Percentiles rank a stretch among this genome's conserved stretches.
Evolutionary conservation across 345 rosid species (phyloP).

Genomic region (Salix exigua): DNA sequence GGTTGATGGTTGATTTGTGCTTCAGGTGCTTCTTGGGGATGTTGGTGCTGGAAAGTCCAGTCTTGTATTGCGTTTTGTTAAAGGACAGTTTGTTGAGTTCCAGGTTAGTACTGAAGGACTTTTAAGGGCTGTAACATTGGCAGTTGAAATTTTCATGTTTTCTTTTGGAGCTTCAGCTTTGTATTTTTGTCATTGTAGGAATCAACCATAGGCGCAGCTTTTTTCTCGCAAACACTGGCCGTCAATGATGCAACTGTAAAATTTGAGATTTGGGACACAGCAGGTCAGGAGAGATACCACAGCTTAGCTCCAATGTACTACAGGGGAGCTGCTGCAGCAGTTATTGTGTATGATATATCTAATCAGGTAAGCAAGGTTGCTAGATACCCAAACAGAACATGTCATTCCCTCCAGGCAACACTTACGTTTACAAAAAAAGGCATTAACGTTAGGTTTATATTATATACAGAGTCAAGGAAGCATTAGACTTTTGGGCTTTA

Average conservation of each 20-base stretch:
- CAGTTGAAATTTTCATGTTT: not conserved
- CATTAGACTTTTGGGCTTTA: too few relatives aligned
- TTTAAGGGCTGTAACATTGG: not conserved
- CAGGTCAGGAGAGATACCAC: conserved; percentile 96
- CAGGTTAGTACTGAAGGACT: conserved; percentile 41
- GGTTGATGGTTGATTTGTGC: conserved; percentile 20
- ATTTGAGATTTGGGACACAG: conserved; percentile 99
- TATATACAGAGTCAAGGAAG: not conserved
- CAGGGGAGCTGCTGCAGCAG: conserved; percentile 93
- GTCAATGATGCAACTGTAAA: conserved; percentile 89
- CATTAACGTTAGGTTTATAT: not conserved
- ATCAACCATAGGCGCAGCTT: conserved; percentile 97
- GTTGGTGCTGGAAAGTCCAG: conserved; percentile 97
- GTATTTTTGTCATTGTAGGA: conserved; percentile 46
- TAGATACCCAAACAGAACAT: not conserved
- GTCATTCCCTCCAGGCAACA: not conserved
- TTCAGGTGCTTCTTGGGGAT: conserved; percentile 91
- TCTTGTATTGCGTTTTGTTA: conserved; percentile 83
- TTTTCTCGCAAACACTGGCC: conserved; percentile 93
- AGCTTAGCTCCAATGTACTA: conserved; percentile 99
- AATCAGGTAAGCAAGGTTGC: conserved; percentile 50
- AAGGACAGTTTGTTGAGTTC: conserved; percentile 89
- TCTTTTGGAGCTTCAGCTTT: conserved; percentile 16
- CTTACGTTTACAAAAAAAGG: not conserved
- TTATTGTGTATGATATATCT: conserved; percentile 84